These are phyloP conservation scores for Yarrowia bubula DNA, from an alignment of 805 yeast genomes.

Conservation along the genomic window DNA sequence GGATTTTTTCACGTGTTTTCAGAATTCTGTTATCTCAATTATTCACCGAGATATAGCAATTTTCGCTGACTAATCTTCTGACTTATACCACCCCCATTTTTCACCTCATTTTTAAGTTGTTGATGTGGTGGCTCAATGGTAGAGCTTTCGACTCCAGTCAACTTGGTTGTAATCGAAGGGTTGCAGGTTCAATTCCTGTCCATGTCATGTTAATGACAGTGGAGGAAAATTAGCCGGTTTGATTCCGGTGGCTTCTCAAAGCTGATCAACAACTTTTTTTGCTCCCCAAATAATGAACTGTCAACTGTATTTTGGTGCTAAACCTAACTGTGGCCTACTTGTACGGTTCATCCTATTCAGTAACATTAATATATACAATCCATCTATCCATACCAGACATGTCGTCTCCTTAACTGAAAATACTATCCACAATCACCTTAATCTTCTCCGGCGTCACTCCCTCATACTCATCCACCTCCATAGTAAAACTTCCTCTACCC, in stretches of 20 bases:
- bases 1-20: too few relatives aligned
- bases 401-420: slow-evolving; percentile 15
- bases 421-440: slow-evolving; percentile 33
- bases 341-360: too few relatives aligned
- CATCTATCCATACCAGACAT: not conserved
- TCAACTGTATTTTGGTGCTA: too few relatives aligned
- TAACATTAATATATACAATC: not conserved
- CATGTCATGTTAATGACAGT: slow-evolving; percentile 47
- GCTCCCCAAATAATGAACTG: not conserved
- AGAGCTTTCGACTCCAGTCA: slow-evolving; percentile 73
- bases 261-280: slow-evolving; percentile 24
- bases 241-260: slow-evolving; percentile 26
- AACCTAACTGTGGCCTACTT: not conserved
- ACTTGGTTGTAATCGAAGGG: slow-evolving; percentile 55
- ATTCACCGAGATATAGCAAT: not conserved
- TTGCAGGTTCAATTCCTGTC: slow-evolving; percentile 83
- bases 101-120: not conserved
- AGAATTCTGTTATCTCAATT: not conserved
- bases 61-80: not conserved
- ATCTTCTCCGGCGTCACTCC: slow-evolving; percentile 55
- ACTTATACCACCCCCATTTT: not conserved
- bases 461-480: slow-evolving; percentile 75
- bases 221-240: slow-evolving; percentile 23
- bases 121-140: slow-evolving; percentile 66
- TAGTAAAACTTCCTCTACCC: slow-evolving; percentile 81